Conservation (phyloP, 441 rosid species). For the Eutrema salsugineum region DNA sequence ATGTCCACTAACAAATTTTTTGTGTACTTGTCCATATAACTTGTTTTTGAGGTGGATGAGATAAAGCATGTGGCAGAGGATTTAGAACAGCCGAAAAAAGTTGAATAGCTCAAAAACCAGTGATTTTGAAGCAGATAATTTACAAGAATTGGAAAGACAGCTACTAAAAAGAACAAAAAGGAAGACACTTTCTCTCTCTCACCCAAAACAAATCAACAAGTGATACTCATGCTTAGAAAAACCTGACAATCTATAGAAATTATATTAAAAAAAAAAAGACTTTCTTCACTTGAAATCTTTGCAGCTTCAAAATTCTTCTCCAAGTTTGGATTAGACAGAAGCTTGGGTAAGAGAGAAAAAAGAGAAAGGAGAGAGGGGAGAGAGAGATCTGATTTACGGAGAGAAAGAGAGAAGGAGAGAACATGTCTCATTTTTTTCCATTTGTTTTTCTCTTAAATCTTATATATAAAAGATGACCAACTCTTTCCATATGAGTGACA, state of each 20-base stretch:
- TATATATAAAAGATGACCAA: no score
- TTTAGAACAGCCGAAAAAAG: no score
- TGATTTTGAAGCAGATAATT: slow-evolving; percentile 13
- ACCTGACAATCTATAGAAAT: neutral
- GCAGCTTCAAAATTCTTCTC: slow-evolving; percentile 14
- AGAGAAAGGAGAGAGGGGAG: slow-evolving; percentile 1
- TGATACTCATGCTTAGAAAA: neutral
- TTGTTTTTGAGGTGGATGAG: no score
- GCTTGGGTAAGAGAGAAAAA: slow-evolving; percentile 14
- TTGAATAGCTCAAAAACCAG: slow-evolving; percentile 23
- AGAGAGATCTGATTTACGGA: slow-evolving; percentile 34
- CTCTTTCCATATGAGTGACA: no score
- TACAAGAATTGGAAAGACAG: slow-evolving; percentile 20
- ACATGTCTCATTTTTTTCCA: no score
- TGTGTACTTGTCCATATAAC: no score
- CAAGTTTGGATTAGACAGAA: slow-evolving; percentile 42
- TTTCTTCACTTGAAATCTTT: slow-evolving; percentile 1
- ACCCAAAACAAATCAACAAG: slow-evolving; percentile 1
- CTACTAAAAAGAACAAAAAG: neutral
- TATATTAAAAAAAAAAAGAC: neutral
- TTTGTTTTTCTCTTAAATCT: no score
- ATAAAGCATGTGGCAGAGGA: no score
- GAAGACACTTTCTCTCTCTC: slow-evolving; percentile 16
- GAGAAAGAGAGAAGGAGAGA: no score
- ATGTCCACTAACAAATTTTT: no score